These are phyloP conservation scores for Fusarium dlaminii DNA, from an alignment of 2,329 filamentous ascomycete species.

Conservation along the genomic window DNA sequence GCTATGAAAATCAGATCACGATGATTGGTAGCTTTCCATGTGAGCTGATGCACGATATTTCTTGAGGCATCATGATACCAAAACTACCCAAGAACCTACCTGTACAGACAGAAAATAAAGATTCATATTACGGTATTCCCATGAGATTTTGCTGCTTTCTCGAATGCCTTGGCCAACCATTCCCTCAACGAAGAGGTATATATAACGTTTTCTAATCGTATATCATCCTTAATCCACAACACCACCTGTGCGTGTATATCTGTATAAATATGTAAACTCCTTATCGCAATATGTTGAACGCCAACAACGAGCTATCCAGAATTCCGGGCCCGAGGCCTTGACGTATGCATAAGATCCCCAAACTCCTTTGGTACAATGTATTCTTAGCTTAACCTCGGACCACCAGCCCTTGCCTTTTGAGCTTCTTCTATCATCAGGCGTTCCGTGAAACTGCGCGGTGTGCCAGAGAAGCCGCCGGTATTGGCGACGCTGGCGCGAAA, in stretches of 20 bases:
- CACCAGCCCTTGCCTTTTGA: conserved; percentile 42
- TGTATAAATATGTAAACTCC: conserved; percentile 24
- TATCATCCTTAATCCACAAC: conserved; percentile 7
- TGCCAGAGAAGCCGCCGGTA: conserved; percentile 52
- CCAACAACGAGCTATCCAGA: conserved; percentile 42
- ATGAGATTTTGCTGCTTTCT: neutral
- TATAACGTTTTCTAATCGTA: conserved; percentile 23
- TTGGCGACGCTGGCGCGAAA: conserved; percentile 54
- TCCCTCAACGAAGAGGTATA: conserved; percentile 23
- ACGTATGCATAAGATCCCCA: conserved; percentile 34
- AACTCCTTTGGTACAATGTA: conserved; percentile 35
- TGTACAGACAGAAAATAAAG: neutral
- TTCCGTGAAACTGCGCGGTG: conserved; percentile 59
- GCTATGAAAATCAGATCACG: conserved; percentile 7
- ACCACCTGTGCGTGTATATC: conserved; percentile 27
- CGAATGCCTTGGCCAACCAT: conserved; percentile 10
- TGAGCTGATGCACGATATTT: neutral
- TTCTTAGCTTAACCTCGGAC: conserved; percentile 32
- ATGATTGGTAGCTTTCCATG: conserved; percentile 27
- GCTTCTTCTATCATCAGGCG: conserved; percentile 60
- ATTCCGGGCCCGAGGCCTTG: conserved; percentile 33
- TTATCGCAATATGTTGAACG: conserved; percentile 41
- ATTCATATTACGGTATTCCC: neutral
- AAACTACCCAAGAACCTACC: neutral
- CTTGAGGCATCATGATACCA: neutral